Percentiles rank a stretch among this genome's conserved stretches.
Evolutionary conservation across 192 early-diverging fungal genomes (phyloP).

Genomic region (Backusella macrospora): DNA sequence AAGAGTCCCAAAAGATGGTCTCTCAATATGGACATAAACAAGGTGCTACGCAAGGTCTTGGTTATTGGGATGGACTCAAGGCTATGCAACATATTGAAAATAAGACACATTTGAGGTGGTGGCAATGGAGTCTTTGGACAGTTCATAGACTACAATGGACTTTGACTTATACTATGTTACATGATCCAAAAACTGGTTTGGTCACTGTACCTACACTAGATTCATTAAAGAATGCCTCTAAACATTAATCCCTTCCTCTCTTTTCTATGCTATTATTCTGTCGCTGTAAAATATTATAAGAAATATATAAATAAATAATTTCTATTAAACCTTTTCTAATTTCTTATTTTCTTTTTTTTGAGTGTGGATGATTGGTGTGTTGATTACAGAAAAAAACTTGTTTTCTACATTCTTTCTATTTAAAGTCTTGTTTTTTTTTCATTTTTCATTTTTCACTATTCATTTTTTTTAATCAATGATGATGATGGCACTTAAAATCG

Average conservation of each 20-base stretch:
- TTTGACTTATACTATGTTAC: slow-evolving; percentile 37
- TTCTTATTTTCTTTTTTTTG: not conserved
- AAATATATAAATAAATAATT: too few relatives aligned
- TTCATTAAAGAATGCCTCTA: not conserved
- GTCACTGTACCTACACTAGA: slow-evolving; percentile 30
- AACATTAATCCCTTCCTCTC: not conserved
- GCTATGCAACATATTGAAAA: slow-evolving; percentile 21
- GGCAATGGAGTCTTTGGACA: slow-evolving; percentile 24
- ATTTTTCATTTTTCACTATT: not conserved
- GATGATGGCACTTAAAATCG: slow-evolving; percentile 1
- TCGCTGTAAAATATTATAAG: not conserved
- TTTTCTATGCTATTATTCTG: slow-evolving; percentile 4
- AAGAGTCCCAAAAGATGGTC: slow-evolving; percentile 4
- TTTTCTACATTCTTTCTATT: not conserved
- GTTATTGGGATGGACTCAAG: slow-evolving; percentile 37
- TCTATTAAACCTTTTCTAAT: not conserved
- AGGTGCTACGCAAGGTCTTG: slow-evolving; percentile 23
- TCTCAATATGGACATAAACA: slow-evolving; percentile 14
- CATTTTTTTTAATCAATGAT: not conserved
- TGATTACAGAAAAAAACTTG: not conserved
- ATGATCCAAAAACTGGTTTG: slow-evolving; percentile 31
- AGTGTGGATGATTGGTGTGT: too few relatives aligned
- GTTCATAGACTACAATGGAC: slow-evolving; percentile 35
- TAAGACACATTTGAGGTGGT: slow-evolving; percentile 23
- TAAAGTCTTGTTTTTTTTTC: not conserved